Percentiles rank a stretch among this genome's conserved stretches.
Conservation (phyloP, 257 asterid species). For the Eustoma russellianum region DNA sequence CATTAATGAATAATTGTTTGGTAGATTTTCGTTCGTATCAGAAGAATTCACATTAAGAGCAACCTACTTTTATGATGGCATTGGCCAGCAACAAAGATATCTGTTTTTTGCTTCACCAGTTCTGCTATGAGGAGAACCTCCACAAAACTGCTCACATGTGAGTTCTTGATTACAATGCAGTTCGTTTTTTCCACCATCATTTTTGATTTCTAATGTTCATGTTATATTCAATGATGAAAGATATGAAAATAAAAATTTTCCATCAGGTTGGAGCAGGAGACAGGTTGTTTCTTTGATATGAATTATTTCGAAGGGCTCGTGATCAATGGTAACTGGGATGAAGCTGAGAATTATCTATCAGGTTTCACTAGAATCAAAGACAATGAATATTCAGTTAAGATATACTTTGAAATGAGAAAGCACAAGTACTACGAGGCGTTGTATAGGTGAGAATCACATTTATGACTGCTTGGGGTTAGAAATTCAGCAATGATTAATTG, state of each 20-base stretch:
- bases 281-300: constrained; percentile 54
- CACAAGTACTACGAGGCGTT: constrained; percentile 77
- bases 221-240: neutral
- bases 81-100: constrained; percentile 53
- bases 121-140: constrained; percentile 60
- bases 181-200: neutral
- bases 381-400: constrained; percentile 48
- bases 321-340: constrained; percentile 44
- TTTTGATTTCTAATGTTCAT: too few species aligned
- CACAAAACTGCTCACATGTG: constrained; percentile 57
- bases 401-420: constrained; percentile 67
- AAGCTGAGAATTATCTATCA: constrained; percentile 51
- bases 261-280: constrained; percentile 68
- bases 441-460: constrained; percentile 36
- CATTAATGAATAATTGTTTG: too few species aligned
- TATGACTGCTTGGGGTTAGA: neutral
- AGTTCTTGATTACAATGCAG: constrained; percentile 12
- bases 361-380: constrained; percentile 40
- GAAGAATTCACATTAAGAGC: too few species aligned
- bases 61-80: neutral
- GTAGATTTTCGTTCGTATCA: too few species aligned
- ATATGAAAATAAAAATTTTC: neutral
- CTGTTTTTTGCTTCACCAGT: constrained; percentile 54
- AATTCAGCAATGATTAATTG: neutral
- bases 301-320: constrained; percentile 44